These are phyloP conservation scores for Gilbertella persicaria DNA, from an alignment of 371 early-diverging fungal genomes.

Conservation along the genomic window DNA sequence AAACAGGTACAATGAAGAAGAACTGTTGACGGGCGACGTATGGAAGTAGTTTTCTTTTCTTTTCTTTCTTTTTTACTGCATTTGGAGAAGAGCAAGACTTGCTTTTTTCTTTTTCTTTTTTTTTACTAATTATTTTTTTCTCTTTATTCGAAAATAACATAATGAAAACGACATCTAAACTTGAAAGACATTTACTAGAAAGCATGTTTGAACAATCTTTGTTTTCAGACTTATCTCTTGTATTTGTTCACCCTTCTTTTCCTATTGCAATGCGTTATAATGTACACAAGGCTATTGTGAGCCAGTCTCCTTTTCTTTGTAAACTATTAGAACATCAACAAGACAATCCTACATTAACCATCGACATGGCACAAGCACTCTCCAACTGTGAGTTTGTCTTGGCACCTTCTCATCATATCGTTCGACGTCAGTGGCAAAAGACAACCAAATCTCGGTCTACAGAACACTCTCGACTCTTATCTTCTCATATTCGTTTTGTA, in stretches of 20 bases:
- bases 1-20: conserved; percentile 4
- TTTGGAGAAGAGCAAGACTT: no score
- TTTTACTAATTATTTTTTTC: not conserved
- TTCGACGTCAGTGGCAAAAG: conserved; percentile 46
- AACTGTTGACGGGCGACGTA: conserved; percentile 14
- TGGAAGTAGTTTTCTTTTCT: no score
- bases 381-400: conserved; percentile 36
- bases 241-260: conserved; percentile 40
- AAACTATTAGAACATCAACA: conserved; percentile 21
- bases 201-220: conserved; percentile 41
- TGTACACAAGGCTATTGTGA: conserved; percentile 43
- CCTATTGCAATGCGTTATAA: conserved; percentile 47
- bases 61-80: no score
- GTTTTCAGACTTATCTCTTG: conserved; percentile 42
- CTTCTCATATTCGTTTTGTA: conserved; percentile 45
- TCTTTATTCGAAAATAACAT: not conserved
- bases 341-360: conserved; percentile 17
- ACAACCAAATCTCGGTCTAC: not conserved
- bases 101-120: not conserved
- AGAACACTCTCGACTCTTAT: conserved; percentile 19
- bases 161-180: conserved; percentile 65
- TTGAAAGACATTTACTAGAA: conserved; percentile 34
- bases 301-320: conserved; percentile 43
- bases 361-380: conserved; percentile 37
- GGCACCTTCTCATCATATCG: conserved; percentile 47